phyloP scores from a whole-genome alignment of 495 filamentous ascomycete species.

The Penicillium nucicola region DNA sequence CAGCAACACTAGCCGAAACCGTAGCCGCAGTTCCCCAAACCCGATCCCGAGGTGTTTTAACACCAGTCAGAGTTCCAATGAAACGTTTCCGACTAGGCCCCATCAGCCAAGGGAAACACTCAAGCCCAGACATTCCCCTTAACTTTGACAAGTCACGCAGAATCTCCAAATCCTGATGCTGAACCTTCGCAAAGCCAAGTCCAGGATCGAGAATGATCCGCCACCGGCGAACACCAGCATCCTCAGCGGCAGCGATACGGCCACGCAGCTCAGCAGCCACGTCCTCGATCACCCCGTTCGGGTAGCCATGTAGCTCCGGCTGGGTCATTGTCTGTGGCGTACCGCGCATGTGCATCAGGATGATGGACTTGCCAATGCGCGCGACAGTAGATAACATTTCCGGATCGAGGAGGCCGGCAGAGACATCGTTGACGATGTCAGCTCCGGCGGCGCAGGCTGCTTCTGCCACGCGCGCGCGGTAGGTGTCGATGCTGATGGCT shows the following conservation, averaged over 20 bases:
- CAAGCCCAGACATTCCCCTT: conserved; percentile 58
- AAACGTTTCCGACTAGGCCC: conserved; percentile 90
- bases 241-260: conserved; percentile 74
- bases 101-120: conserved; percentile 81
- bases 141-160: conserved; percentile 64
- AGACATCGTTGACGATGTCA: conserved; percentile 94
- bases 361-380: conserved; percentile 71
- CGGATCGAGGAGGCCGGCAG: conserved; percentile 73
- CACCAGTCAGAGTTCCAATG: conserved; percentile 78
- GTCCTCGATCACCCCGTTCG: conserved; percentile 65
- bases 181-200: conserved; percentile 86
- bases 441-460: conserved; percentile 79
- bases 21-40: conserved; percentile 86
- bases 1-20: conserved; percentile 79
- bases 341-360: conserved; percentile 95
- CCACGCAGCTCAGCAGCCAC: conserved; percentile 66
- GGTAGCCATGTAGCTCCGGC: conserved; percentile 60
- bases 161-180: conserved; percentile 76
- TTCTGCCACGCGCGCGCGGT: conserved; percentile 79
- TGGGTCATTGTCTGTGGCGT: conserved; percentile 77
- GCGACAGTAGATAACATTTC: conserved; percentile 84
- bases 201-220: conserved; percentile 93
- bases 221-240: conserved; percentile 83
- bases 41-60: conserved; percentile 61
- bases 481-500: conserved; percentile 87